phyloP scores from a whole-genome alignment of 495 filamentous ascomycete species.

The Lasiosphaeris hirsuta region DNA sequence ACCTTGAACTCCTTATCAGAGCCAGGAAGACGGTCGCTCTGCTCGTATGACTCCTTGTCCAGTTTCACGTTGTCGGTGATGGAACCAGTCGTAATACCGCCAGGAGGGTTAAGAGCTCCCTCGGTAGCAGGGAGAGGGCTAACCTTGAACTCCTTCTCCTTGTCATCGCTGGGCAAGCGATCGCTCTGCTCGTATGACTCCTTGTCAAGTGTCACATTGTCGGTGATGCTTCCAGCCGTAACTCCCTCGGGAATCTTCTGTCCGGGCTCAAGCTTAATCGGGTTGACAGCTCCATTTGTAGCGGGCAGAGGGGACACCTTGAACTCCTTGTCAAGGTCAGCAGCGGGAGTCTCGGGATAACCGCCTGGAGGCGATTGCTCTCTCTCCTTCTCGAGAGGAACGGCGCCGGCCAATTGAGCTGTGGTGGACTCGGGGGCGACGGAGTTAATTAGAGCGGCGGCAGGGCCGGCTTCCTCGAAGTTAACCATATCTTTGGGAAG shows the following conservation, averaged over 20 bases:
- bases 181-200: slow-evolving; percentile 79
- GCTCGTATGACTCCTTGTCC: slow-evolving; percentile 81
- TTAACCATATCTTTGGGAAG: slow-evolving; percentile 64
- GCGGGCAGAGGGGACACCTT: slow-evolving; percentile 75
- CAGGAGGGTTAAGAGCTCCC: slow-evolving; percentile 68
- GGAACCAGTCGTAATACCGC: slow-evolving; percentile 48
- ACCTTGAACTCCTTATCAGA: slow-evolving; percentile 56
- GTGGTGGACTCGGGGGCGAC: slow-evolving; percentile 35
- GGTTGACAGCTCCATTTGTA: slow-evolving; percentile 73
- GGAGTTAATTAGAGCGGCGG: slow-evolving; percentile 21
- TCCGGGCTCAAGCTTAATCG: slow-evolving; percentile 72
- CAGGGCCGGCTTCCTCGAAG: slow-evolving; percentile 35
- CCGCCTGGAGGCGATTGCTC: slow-evolving; percentile 58
- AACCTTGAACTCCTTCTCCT: slow-evolving; percentile 57
- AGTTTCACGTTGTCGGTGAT: slow-evolving; percentile 61
- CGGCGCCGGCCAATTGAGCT: slow-evolving; percentile 33
- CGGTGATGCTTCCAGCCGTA: slow-evolving; percentile 51
- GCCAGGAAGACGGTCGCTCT: slow-evolving; percentile 49
- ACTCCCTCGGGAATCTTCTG: slow-evolving; percentile 68
- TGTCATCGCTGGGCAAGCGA: slow-evolving; percentile 43
- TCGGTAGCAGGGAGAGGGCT: slow-evolving; percentile 74
- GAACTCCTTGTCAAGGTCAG: slow-evolving; percentile 50
- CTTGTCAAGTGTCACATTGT: slow-evolving; percentile 69
- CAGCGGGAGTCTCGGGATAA: slow-evolving; percentile 72
- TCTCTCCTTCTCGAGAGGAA: slow-evolving; percentile 29